A percentile compares a stretch with the other conserved stretches of the same genome.
These are phyloP conservation scores for Effrenium voratum DNA, from an alignment of 73 alveolate genomes.

Conservation along the genomic window DNA sequence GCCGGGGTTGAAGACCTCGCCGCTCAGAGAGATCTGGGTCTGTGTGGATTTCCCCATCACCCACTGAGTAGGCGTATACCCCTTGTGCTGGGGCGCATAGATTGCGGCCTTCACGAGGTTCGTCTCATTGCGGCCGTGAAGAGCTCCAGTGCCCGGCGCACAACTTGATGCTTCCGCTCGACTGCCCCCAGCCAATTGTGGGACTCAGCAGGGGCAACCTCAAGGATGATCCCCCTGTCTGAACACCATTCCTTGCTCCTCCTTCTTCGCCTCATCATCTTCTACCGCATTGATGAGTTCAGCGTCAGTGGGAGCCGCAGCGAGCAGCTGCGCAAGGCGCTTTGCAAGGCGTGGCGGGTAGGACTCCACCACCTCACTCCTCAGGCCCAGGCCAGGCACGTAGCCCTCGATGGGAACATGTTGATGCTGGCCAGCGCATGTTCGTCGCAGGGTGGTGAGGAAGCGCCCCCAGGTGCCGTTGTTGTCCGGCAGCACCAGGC, in stretches of 20 bases:
- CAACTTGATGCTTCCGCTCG: slow-evolving; percentile 34
- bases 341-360: neutral
- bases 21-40: too few relatives aligned
- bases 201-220: slow-evolving; percentile 15
- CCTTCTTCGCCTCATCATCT: neutral
- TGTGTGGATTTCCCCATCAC: too few relatives aligned
- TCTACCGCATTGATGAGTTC: neutral
- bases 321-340: neutral
- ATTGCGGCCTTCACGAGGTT: too few relatives aligned
- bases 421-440: neutral
- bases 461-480: neutral
- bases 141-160: neutral
- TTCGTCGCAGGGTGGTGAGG: neutral
- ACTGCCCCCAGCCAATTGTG: neutral
- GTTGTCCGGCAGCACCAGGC: neutral
- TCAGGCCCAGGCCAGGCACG: neutral
- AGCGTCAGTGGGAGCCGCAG: neutral
- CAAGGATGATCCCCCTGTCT: neutral
- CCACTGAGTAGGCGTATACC: too few relatives aligned
- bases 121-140: too few relatives aligned
- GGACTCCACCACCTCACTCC: neutral
- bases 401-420: neutral
- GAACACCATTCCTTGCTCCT: neutral
- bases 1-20: neutral
- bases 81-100: too few relatives aligned